Evolutionary conservation across 768 basidiomycete species (phyloP).

Genomic region (Trametes cubensis): DNA sequence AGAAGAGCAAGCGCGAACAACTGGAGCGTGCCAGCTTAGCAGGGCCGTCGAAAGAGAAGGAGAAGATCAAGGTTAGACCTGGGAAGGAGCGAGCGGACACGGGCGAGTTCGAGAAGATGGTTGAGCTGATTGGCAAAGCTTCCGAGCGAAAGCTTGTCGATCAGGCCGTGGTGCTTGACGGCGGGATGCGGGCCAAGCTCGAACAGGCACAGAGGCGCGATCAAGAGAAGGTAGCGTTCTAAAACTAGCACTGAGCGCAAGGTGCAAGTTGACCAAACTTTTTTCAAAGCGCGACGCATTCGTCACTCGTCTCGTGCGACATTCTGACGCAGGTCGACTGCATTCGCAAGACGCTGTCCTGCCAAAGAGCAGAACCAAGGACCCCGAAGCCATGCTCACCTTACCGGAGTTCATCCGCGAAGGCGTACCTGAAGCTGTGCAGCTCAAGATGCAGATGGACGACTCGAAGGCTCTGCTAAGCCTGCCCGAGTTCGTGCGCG

Average conservation of each 20-base stretch:
- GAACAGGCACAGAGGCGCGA: slow-evolving; percentile 63
- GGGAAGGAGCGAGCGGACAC: slow-evolving; percentile 53
- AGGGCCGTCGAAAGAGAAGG: slow-evolving; percentile 35
- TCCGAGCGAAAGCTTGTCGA: slow-evolving; percentile 65
- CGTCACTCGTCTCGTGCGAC: slow-evolving; percentile 70
- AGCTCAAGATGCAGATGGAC: slow-evolving; percentile 32
- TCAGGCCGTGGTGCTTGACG: slow-evolving; percentile 72
- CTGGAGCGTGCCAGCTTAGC: slow-evolving; percentile 69
- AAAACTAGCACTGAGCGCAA: neutral
- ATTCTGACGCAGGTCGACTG: slow-evolving; percentile 73
- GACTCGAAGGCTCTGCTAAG: slow-evolving; percentile 37
- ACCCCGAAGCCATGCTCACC: slow-evolving; percentile 47
- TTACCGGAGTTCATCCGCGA: slow-evolving; percentile 48
- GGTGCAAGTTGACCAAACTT: neutral
- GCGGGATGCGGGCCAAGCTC: slow-evolving; percentile 54
- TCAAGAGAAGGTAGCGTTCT: slow-evolving; percentile 57
- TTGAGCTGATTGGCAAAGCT: slow-evolving; percentile 72
- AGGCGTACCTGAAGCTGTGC: slow-evolving; percentile 30
- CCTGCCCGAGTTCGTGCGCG: slow-evolving; percentile 52
- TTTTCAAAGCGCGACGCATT: slow-evolving; percentile 65
- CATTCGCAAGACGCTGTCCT: slow-evolving; percentile 75
- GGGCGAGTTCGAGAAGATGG: slow-evolving; percentile 67
- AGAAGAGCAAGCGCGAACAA: slow-evolving; percentile 66
- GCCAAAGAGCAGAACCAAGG: slow-evolving; percentile 21
- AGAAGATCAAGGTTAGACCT: slow-evolving; percentile 30